phyloP scores from a whole-genome alignment of 495 filamentous ascomycete species.

The Trichocladium antarcticum region DNA sequence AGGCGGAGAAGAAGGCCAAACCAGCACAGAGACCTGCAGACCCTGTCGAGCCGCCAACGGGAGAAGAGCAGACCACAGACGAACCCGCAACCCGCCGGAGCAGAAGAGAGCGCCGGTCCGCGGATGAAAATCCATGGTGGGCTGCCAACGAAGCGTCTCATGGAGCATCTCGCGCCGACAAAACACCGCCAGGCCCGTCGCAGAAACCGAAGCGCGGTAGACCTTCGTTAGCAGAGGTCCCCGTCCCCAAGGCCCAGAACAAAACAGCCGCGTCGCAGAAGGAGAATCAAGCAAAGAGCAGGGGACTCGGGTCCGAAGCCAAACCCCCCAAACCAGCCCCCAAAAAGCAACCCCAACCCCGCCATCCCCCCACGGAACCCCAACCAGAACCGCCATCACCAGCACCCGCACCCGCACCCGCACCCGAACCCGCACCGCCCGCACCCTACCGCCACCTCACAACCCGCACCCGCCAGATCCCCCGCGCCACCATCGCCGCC shows the following conservation, averaged over 20 bases:
- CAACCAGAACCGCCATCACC: conserved; percentile 8
- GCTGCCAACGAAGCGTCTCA: conserved; percentile 1
- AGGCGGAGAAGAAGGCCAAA: too few relatives aligned
- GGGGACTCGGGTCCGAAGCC: background rate
- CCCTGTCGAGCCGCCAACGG: background rate
- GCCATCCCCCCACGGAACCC: background rate
- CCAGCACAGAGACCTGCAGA: background rate
- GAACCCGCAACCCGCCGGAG: conserved; percentile 5
- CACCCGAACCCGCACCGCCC: background rate
- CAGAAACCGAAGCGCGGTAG: conserved; percentile 12
- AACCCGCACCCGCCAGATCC: conserved; percentile 31
- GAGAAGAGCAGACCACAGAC: background rate
- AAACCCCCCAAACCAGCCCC: background rate
- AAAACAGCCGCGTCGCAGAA: background rate
- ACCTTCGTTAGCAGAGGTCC: conserved; percentile 16
- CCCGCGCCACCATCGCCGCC: conserved; percentile 32
- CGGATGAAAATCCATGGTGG: conserved; percentile 11
- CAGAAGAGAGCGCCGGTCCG: conserved; percentile 12
- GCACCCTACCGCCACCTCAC: conserved; percentile 28
- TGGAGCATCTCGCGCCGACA: background rate
- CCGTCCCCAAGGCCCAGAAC: conserved; percentile 20
- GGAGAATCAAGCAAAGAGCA: conserved; percentile 6
- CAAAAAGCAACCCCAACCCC: background rate
- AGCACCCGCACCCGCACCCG: background rate
- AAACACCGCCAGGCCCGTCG: background rate